Base-by-base conservation (phyloP, 73 alveolate genomes). In the Paramecium primaurelia region DNA sequence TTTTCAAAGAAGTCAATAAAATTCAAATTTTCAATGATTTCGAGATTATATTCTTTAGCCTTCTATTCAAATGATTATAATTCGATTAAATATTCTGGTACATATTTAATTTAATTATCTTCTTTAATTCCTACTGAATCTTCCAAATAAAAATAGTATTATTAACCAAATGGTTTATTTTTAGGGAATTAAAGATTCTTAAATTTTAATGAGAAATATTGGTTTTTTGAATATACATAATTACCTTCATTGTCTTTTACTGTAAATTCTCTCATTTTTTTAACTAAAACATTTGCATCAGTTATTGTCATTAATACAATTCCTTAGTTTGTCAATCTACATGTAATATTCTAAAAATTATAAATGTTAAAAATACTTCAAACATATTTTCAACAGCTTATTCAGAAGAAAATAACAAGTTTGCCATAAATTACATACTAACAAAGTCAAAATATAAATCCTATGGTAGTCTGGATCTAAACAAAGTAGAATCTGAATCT, bases 401-500 rank as follows among this genome's bases (percentile, higher is more conserved):
- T 34, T 37, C 68, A 37, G 88, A 75, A 3, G 88, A 75, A 9
- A 75, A 75, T 75, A 75, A 38, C 9, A 75, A 60, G n/a, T 75
- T 75, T 37, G 88, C 88, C 88, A 75, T 75, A 75, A 75, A 75
- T 75, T 75, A 20, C 88, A 75, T 75, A 75, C 88, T 75, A n/a
- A 75, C 88, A 75, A 75, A 34, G 37, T 75, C 88, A n/a, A 75
- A 75, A 75, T 75, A 75, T 37, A 75, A 3, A 37, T 75, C 88
- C n/a, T 75, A 36, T 8, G 88, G 88, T 7, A 75, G 20, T 34
- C 88, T 16, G 5, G 88, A 34, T 75, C 88, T 75, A 18, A 75
- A 75, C 6, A 75, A 11, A 37, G 88, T 75, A 14, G 88, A 75
- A 20, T 75, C 88, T 20, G 30, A 32, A 40, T 75, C 49, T 75